A percentile compares a stretch with the other conserved stretches of the same genome.
Conservation (phyloP, 2,329 filamentous ascomycete genomes). For the Botrytis fragariae region DNA sequence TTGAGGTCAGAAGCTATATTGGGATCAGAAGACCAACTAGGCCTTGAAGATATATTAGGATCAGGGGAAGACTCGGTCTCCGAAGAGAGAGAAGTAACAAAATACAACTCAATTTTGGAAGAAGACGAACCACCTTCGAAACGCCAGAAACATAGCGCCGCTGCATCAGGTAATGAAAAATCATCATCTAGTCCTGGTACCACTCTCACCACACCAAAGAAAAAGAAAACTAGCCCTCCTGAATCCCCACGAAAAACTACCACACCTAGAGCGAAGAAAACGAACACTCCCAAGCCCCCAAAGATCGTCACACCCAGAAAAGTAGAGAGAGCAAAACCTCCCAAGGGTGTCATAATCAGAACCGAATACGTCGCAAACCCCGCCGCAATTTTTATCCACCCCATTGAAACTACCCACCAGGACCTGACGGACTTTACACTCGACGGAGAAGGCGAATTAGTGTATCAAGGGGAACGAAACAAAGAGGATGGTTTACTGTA, state of each 20-base stretch:
- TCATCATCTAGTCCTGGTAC: not conserved
- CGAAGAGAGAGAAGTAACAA: not conserved
- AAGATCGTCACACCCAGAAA: not conserved
- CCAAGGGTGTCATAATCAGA: not conserved
- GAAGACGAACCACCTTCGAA: not conserved
- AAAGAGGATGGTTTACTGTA: not conserved
- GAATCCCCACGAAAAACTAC: not conserved
- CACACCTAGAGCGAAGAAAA: not conserved
- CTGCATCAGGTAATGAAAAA: not conserved
- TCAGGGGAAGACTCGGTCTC: not conserved
- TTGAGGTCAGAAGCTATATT: too few species aligned
- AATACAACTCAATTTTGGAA: too few species aligned
- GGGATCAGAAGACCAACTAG: not conserved
- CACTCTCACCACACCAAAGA: not conserved
- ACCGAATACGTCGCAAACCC: not conserved
- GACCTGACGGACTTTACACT: not conserved
- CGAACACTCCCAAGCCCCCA: not conserved
- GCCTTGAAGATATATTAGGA: not conserved
- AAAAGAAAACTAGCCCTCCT: not conserved
- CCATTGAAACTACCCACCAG: not conserved
- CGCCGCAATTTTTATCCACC: not conserved
- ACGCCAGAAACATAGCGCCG: not conserved
- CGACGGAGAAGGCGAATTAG: not conserved
- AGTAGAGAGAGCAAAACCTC: not conserved
- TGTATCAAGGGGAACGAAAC: not conserved